Conservation (phyloP, 345 rosid species). For the sweet orange (Citrus sinensis) region DNA sequence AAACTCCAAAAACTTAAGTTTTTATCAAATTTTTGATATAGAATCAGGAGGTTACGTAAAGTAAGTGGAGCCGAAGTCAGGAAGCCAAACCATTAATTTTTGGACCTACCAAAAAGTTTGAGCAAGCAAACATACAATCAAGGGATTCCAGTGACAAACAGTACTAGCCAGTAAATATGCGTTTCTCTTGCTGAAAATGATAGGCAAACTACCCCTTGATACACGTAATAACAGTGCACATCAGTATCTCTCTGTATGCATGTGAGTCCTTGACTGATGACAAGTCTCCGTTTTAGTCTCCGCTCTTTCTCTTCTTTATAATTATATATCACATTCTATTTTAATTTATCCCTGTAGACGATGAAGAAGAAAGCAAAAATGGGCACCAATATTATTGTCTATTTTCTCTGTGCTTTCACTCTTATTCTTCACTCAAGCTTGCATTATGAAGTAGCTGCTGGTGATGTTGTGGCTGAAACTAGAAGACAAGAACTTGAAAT, state of each 20-base stretch:
- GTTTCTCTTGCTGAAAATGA: slow-evolving; percentile 1
- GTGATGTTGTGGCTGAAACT: background rate
- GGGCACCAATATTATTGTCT: background rate
- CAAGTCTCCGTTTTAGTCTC: background rate
- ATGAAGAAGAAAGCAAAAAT: background rate
- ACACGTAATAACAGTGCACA: background rate
- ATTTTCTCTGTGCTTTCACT: background rate
- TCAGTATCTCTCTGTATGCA: background rate
- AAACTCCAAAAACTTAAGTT: too few relatives aligned
- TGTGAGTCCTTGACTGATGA: background rate
- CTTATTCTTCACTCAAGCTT: slow-evolving; percentile 5
- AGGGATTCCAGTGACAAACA: background rate
- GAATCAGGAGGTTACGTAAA: too few relatives aligned
- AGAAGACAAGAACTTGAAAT: slow-evolving; percentile 25
- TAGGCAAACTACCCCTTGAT: background rate
- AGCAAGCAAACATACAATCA: background rate
- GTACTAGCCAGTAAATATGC: background rate
- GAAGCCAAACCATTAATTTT: background rate
- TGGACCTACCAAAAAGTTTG: background rate
- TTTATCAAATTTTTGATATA: too few relatives aligned
- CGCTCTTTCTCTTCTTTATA: background rate
- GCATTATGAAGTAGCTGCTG: background rate
- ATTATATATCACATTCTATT: background rate
- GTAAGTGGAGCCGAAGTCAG: background rate
- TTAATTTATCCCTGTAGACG: background rate